Percentiles rank a stretch among this genome's conserved stretches.
phyloP scores from a whole-genome alignment of 768 basidiomycete genomes.

The Cystofilobasidium capitatum region DNA sequence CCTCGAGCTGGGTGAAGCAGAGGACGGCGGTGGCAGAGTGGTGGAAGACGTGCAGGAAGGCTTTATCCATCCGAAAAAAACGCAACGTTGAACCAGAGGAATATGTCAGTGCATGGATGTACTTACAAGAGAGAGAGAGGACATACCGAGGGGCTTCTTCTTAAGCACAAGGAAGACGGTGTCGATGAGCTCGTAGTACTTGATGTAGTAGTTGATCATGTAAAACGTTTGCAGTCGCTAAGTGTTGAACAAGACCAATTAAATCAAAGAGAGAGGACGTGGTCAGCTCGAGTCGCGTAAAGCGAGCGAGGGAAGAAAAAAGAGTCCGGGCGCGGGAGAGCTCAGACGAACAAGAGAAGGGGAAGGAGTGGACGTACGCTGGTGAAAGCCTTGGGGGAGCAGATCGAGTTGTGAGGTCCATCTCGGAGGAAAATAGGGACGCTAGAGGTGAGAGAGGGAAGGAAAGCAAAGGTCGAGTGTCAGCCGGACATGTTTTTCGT shows the following conservation, averaged over 20 bases:
- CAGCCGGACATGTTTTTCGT: not conserved
- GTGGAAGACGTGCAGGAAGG: conserved; percentile 97
- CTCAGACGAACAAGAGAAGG: not conserved
- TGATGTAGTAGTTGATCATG: conserved; percentile 98
- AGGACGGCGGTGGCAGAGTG: conserved; percentile 94
- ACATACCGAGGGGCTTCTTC: conserved; percentile 90
- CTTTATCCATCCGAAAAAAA: conserved; percentile 46
- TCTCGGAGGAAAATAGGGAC: conserved; percentile 63
- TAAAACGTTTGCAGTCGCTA: conserved; percentile 94
- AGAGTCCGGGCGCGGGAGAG: not conserved
- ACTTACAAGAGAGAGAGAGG: not conserved
- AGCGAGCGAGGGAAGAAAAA: not conserved
- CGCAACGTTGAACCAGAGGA: not conserved
- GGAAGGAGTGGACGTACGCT: conserved; percentile 49
- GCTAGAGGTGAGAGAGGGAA: conserved; percentile 28
- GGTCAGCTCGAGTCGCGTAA: not conserved
- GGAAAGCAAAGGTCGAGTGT: no score
- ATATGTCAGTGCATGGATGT: not conserved
- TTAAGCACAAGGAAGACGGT: conserved; percentile 95
- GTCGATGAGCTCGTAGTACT: conserved; percentile 91
- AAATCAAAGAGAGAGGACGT: not conserved
- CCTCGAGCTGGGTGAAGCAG: conserved; percentile 89
- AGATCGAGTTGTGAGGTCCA: conserved; percentile 68
- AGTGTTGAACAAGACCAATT: no score
- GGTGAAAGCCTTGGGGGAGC: conserved; percentile 70